Evolutionary conservation across 2,329 filamentous ascomycete species (phyloP), one percentile per base, ranked within the genome.

Genomic region (Pseudovirgaria hyperparasitica): DNA sequence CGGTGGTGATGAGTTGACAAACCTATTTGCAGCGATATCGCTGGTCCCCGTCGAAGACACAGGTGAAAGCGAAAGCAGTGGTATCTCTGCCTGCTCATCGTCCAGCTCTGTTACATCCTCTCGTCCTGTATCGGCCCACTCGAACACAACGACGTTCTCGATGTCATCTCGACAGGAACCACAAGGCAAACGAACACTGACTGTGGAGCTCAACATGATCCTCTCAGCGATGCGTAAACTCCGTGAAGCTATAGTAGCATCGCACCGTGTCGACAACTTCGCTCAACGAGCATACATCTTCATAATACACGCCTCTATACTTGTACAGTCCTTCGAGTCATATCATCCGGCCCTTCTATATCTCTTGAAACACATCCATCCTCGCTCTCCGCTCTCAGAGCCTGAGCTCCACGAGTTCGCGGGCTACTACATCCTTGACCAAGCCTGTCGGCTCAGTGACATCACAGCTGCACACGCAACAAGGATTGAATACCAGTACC

Each of bases 281-380:
- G 76, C 87, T 2, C 73, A 80, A n/a, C 76, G 85, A 40, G 82
- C 76, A 10, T 93, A 96, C 55, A 73, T 92, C 35, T 96, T 96
- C 62, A 84, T 82, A 43, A 82, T 92, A 42, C 78, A 86, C 29
- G 66, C 86, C 15, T 76, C 81, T 14, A 76, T 98, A 35, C 69
- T 93, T 18, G 73, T 79, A 31, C 73, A 76, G 37, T 77, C 92
- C 41, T 80, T 78, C 40, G 82, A 92, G 40, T 85, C 85, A 2
- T 98, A 96, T 52, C 78, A 87, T 37, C 84, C 87, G 0, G 84
- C 87, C 2, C 70, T 96, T 13, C 67, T 80, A 20, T 74, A 92
- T 42, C 67, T 94, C 2, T 63, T 98, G 9, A 67, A 74, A 23
- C 57, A 60, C 6, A 74, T 96, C 34, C 80, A 92, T 41, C 62